A percentile compares a stretch with the other conserved stretches of the same genome.
Evolutionary conservation across 2,329 filamentous ascomycete genomes (phyloP).

Genomic region (Dothistroma pini): DNA sequence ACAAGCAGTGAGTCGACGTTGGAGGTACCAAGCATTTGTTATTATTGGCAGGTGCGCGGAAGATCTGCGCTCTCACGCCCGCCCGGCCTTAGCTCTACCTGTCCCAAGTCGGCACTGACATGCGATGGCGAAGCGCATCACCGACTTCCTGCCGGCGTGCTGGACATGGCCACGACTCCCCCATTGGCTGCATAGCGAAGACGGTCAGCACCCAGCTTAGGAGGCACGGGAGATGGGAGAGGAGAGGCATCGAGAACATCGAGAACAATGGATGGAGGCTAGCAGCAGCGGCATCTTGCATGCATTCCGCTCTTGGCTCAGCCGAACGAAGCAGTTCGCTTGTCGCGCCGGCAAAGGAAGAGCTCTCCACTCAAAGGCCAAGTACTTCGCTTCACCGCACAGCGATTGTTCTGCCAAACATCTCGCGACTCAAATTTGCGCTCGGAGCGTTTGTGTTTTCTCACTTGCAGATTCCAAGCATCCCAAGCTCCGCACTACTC

Average conservation of each 20-base stretch:
- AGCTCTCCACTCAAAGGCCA: not conserved
- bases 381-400: slow-evolving; percentile 5
- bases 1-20: too few relatives aligned
- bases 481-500: not conserved
- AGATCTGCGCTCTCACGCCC: not conserved
- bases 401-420: not conserved
- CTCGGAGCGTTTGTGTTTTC: not conserved
- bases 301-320: slow-evolving; percentile 7
- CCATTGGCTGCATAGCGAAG: not conserved
- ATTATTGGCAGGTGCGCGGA: not conserved
- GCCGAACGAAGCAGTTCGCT: slow-evolving; percentile 1
- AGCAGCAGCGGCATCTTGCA: not conserved
- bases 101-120: not conserved
- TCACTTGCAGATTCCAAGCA: not conserved
- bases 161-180: not conserved
- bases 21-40: not conserved
- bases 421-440: not conserved
- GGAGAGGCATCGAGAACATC: not conserved
- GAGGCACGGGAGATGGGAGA: too few relatives aligned
- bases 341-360: not conserved
- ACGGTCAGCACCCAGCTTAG: not conserved
- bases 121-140: not conserved
- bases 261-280: not conserved
- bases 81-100: not conserved
- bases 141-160: not conserved